Evolutionary conservation across 2,329 filamentous ascomycete species (phyloP).

Genomic region (Myriosclerotinia curreyana): DNA sequence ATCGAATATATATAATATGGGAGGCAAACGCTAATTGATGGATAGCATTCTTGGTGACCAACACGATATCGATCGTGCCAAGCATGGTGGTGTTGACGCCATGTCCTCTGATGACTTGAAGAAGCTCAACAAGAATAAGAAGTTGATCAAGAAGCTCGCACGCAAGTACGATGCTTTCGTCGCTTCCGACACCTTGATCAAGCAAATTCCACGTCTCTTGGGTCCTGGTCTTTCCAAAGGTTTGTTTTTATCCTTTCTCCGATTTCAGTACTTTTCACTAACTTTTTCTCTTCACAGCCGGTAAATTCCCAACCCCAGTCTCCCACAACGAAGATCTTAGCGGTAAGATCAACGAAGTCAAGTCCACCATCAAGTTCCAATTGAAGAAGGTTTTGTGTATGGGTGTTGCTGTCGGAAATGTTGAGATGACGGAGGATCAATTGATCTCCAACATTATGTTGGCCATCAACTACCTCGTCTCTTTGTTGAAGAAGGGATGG

Average conservation of each 20-base stretch:
- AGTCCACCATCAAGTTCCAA: slow-evolving; percentile 99
- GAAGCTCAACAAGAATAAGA: slow-evolving; percentile 99
- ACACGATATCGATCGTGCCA: slow-evolving; percentile 99
- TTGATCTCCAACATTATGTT: slow-evolving; percentile 98
- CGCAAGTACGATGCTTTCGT: slow-evolving; percentile 99
- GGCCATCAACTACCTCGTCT: slow-evolving; percentile 99
- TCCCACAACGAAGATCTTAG: slow-evolving; percentile 92
- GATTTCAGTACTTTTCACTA: slow-evolving; percentile 31
- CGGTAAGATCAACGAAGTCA: slow-evolving; percentile 98
- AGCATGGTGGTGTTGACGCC: slow-evolving; percentile 97
- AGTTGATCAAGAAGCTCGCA: slow-evolving; percentile 99
- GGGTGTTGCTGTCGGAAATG: slow-evolving; percentile 98
- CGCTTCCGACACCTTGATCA: slow-evolving; percentile 95
- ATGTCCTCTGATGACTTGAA: slow-evolving; percentile 99
- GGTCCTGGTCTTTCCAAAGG: slow-evolving; percentile 97
- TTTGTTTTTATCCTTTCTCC: slow-evolving; percentile 44
- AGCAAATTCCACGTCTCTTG: slow-evolving; percentile 99
- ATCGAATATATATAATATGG: slow-evolving; percentile 17
- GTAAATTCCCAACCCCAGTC: slow-evolving; percentile 99
- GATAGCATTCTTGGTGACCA: slow-evolving; percentile 78
- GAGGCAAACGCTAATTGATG: slow-evolving; percentile 35
- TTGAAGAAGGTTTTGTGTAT: slow-evolving; percentile 99
- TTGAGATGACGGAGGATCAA: slow-evolving; percentile 95
- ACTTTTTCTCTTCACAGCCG: slow-evolving; percentile 57
- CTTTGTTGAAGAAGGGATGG: slow-evolving; percentile 99